Evolutionary conservation across 768 basidiomycete genomes (phyloP).

Genomic region (Russula dissimulans): DNA sequence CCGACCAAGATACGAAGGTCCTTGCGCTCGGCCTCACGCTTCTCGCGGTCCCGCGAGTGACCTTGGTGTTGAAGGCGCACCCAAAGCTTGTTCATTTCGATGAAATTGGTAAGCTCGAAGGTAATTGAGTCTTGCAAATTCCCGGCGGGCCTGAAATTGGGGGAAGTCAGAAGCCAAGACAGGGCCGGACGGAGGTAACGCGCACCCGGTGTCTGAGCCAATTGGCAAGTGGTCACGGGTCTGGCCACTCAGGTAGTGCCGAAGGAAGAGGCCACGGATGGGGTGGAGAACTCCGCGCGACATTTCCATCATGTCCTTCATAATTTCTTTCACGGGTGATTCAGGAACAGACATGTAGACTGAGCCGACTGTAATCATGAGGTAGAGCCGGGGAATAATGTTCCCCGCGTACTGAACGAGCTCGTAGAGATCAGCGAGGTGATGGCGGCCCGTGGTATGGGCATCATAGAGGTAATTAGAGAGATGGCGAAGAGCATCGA

Average conservation of each 20-base stretch:
- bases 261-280: constrained; percentile 89
- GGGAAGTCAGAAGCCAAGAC: not conserved
- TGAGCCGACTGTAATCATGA: constrained; percentile 99
- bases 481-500: constrained; percentile 90
- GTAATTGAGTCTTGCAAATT: constrained; percentile 91
- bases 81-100: constrained; percentile 99
- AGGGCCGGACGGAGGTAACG: not conserved
- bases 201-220: constrained; percentile 68
- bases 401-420: constrained; percentile 99
- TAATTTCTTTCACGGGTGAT: constrained; percentile 96
- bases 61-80: constrained; percentile 97
- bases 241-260: constrained; percentile 95
- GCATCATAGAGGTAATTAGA: constrained; percentile 96
- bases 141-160: constrained; percentile 58
- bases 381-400: constrained; percentile 87
- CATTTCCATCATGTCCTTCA: constrained; percentile 99
- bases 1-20: constrained; percentile 95
- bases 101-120: constrained; percentile 96
- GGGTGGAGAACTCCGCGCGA: constrained; percentile 94
- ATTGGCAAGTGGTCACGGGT: constrained; percentile 92
- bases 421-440: constrained; percentile 97
- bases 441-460: constrained; percentile 84
- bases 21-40: constrained; percentile 91
- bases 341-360: constrained; percentile 99
- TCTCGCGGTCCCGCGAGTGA: constrained; percentile 93